Evolutionary conservation across 495 filamentous ascomycete species (phyloP).

Genomic region (Penicillium nucicola): DNA sequence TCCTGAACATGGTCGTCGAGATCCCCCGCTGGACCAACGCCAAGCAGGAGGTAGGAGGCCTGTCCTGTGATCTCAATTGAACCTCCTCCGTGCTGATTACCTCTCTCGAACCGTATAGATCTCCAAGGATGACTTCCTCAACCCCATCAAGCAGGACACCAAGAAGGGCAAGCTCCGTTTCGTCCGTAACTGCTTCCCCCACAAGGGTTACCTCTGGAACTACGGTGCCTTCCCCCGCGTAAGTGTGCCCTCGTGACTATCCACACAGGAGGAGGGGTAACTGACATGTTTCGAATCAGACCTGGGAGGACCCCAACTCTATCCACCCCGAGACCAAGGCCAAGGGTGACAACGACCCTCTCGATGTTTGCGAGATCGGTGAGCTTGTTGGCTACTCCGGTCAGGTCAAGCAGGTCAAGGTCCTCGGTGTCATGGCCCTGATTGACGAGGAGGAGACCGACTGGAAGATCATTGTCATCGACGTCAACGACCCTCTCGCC

Average conservation of each 20-base stretch:
- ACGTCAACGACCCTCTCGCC: slow-evolving; percentile 95
- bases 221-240: slow-evolving; percentile 99
- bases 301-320: slow-evolving; percentile 97
- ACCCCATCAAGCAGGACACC: slow-evolving; percentile 83
- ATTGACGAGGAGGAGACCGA: slow-evolving; percentile 99
- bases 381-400: slow-evolving; percentile 93
- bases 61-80: neutral
- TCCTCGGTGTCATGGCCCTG: slow-evolving; percentile 98
- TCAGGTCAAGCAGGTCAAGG: slow-evolving; percentile 99
- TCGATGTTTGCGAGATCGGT: slow-evolving; percentile 99
- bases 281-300: slow-evolving; percentile 49
- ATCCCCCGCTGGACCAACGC: slow-evolving; percentile 99
- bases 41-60: slow-evolving; percentile 80
- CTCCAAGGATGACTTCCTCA: slow-evolving; percentile 94
- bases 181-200: slow-evolving; percentile 99
- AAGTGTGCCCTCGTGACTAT: slow-evolving; percentile 22
- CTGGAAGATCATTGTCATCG: slow-evolving; percentile 99
- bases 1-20: slow-evolving; percentile 99
- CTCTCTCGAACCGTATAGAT: slow-evolving; percentile 52
- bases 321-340: slow-evolving; percentile 99
- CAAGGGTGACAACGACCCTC: slow-evolving; percentile 98
- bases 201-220: slow-evolving; percentile 99
- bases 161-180: slow-evolving; percentile 71
- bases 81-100: slow-evolving; percentile 15
- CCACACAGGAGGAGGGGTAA: neutral